Evolutionary conservation across 257 asterid species (phyloP).

Genomic region (Jasminum sambac): DNA sequence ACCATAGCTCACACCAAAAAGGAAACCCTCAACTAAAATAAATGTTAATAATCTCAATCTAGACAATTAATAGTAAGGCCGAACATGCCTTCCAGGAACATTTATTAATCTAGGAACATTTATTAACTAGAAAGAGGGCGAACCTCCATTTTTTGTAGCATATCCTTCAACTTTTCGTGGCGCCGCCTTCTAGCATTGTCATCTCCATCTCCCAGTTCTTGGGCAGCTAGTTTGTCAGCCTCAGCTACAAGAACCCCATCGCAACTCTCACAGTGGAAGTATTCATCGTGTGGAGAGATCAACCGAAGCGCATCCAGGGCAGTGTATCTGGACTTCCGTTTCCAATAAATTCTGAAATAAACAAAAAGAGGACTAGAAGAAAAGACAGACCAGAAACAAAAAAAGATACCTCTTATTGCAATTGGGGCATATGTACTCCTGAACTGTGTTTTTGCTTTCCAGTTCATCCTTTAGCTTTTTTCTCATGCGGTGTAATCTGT

Average conservation of each 20-base stretch:
- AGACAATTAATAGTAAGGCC: not conserved
- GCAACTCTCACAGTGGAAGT: conserved; percentile 94
- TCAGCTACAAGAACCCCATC: conserved; percentile 80
- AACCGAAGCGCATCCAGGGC: conserved; percentile 87
- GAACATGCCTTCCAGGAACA: not conserved
- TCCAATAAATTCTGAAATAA: conserved; percentile 17
- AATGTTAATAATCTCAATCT: not conserved
- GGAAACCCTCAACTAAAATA: no score
- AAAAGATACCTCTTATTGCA: conserved; percentile 71
- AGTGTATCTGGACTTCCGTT: conserved; percentile 56
- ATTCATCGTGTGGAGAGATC: conserved; percentile 68
- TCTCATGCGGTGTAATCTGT: conserved; percentile 90
- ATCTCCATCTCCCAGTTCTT: conserved; percentile 83
- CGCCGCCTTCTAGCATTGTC: conserved; percentile 88
- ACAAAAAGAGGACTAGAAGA: conserved; percentile 18
- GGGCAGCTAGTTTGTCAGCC: conserved; percentile 72
- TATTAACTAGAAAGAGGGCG: conserved; percentile 28
- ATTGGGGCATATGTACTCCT: conserved; percentile 84
- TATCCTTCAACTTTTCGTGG: conserved; percentile 72
- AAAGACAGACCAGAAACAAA: not conserved
- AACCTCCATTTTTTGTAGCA: conserved; percentile 89
- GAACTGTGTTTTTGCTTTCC: conserved; percentile 88
- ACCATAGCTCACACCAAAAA: not conserved
- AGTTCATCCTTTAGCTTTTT: conserved; percentile 91
- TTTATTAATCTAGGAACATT: conserved; percentile 3